Evolutionary conservation across 371 early-diverging fungal species (phyloP).

Genomic region (Syncephalastrum racemosum): DNA sequence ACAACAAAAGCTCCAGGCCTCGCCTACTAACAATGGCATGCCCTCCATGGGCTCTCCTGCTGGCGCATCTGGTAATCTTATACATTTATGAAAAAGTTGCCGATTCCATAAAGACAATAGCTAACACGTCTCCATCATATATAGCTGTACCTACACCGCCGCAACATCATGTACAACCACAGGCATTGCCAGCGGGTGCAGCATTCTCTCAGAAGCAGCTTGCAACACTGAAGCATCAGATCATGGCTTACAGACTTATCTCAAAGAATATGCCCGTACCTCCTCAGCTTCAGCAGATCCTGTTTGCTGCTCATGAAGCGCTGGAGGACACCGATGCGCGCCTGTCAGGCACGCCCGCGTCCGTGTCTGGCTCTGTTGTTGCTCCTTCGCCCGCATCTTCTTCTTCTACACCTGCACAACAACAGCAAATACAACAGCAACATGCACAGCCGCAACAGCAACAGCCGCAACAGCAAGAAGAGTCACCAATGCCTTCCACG

Average conservation of each 20-base stretch:
- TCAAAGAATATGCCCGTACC: constrained; percentile 82
- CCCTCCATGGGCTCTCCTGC: no score
- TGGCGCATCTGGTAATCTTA: background rate
- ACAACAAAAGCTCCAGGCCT: constrained; percentile 22
- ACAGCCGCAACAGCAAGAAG: background rate
- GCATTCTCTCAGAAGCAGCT: constrained; percentile 1
- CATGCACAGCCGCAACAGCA: constrained; percentile 10
- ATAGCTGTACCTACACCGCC: no score
- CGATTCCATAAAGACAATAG: no score
- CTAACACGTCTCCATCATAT: no score
- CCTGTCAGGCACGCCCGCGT: no score
- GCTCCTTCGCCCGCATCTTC: background rate
- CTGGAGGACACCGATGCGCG: no score
- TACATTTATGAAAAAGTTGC: no score
- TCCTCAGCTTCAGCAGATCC: constrained; percentile 50
- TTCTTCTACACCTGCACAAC: constrained; percentile 5
- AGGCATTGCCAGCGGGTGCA: background rate
- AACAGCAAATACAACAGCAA: constrained; percentile 1
- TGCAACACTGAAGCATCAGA: no score
- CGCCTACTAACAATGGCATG: no score
- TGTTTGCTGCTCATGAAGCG: no score
- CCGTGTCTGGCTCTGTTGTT: no score
- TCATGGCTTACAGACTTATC: constrained; percentile 60
- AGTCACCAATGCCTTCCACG: constrained; percentile 4
- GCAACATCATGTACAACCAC: no score